Percentiles rank a stretch among this genome's conserved stretches.
These are phyloP conservation scores for Syzygium oleosum DNA, from an alignment of 345 rosid genomes.

Conservation along the genomic window DNA sequence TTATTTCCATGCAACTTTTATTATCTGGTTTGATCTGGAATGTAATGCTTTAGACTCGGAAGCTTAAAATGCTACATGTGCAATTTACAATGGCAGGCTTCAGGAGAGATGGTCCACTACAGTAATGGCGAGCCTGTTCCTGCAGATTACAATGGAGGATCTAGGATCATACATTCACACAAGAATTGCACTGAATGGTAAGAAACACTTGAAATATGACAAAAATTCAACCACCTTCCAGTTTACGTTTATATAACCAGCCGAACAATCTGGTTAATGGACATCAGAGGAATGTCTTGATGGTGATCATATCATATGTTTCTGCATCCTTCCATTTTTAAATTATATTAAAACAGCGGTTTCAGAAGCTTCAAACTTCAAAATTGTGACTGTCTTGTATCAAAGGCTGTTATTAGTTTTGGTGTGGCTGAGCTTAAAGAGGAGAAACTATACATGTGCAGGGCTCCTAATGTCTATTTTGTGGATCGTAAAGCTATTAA, in stretches of 20 bases:
- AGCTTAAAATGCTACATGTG: not conserved
- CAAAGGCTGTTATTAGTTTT: not conserved
- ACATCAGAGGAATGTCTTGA: not conserved
- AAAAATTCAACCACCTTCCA: not conserved
- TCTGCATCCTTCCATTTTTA: not conserved
- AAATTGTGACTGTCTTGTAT: not conserved
- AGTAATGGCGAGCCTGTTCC: conserved; percentile 54
- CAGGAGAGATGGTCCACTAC: conserved; percentile 84
- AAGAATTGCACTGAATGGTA: conserved; percentile 90
- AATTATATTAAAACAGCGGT: not conserved
- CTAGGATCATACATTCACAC: conserved; percentile 61
- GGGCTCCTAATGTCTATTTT: conserved; percentile 94
- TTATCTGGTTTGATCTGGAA: not conserved
- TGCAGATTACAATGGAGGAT: conserved; percentile 42
- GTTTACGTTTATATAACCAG: not conserved
- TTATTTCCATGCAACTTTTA: not conserved
- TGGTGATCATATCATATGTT: not conserved
- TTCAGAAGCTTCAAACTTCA: not conserved
- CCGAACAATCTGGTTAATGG: not conserved
- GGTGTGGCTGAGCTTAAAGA: not conserved
- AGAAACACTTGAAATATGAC: conserved; percentile 1
- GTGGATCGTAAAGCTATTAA: conserved; percentile 56
- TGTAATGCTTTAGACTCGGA: not conserved
- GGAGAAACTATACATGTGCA: conserved; percentile 10
- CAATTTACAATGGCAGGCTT: conserved; percentile 35